Evolutionary conservation across 768 basidiomycete genomes (phyloP), one percentile per base, ranked within the genome.

Genomic region (Suillus occidentalis): DNA sequence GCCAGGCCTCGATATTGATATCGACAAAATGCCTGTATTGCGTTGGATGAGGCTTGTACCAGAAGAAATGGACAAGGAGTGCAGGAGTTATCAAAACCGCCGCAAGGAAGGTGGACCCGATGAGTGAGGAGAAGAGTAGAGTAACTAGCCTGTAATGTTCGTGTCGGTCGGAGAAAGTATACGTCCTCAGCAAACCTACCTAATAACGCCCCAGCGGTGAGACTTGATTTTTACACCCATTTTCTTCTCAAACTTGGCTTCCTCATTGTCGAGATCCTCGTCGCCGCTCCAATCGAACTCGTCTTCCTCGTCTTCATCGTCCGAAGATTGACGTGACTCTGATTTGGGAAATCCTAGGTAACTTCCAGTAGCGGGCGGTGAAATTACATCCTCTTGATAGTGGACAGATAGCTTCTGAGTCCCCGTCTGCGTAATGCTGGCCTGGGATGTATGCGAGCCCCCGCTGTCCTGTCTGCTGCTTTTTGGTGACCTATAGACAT

Each of bases 201-300:
- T 84, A 73, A 79, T 85, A 64, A 83, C 60, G 34, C 86, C 82
- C 83, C 84, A 89, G 34, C 80, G 80, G 59, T 66, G 76, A 36
- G 76, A 65, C 52, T 75, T 79, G 69, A 82, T 80, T 14, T 78
- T 71, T 6, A 78, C 72, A 31, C 89, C 89, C 79, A 89, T 87
- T 65, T 82, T 77, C 64, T 87, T 76, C 72, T 83, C 84, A 59
- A 87, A 90, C 71, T 86, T 88, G 52, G 85, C 85, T 67, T 89
- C 88, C 70, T 89, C 82, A 66, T 92, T 87, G 0, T 82, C 84
- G 20, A 94, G 78, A 70, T 93, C 90, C 62, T 91, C 91, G 67
- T 93, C 92, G 20, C 81, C 88, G 45, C 87, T 88, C 91, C 91
- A 92, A 72, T 93, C 88, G 65, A 87, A 91, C n/a, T 85, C 82